Base-by-base conservation (phyloP, 495 filamentous ascomycete genomes). In the Viridothelium virens region DNA sequence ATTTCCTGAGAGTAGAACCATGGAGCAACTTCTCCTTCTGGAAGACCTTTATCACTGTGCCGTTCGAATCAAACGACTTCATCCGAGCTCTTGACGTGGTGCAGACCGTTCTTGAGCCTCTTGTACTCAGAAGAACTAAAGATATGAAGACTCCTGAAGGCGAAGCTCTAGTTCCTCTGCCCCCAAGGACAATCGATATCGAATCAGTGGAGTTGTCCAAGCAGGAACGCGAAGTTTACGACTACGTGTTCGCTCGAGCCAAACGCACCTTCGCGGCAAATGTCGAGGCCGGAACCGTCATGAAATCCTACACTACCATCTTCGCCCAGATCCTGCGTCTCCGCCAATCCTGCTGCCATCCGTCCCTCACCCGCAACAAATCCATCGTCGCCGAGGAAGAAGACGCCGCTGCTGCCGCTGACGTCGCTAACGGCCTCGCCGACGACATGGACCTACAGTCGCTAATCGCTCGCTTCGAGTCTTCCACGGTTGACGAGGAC, bases 21-120 rank as follows among this genome's bases (percentile, higher is more conserved):
- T 98, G 94, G 94, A 91, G 87, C 66, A 97, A 97, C 74, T 97
- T 97, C 74, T 94, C 91, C 3, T 98, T 95, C 78, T 98, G 94
- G 94, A 90, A 92, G 67, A 97, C 95, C 0, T 98, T 98, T 76
- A 98, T 98, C 69, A 98, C 95, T 0, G 86, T 93, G 14, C 94
- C 94, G 0, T 98, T 98, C 64, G 94, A 98, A 73, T 91, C 90
- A 0, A 95, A 94, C 69, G 89, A 98, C 69, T 96, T 91, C 68
- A 84, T 96, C 61, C 87, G 92, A 4, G 94, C 95, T 2, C 82
- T 98, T 7, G 94, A 97, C 73, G 95, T 98, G 3, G 95, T 98
- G 2, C 94, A 98, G 71, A 97, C 92, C 0, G 94, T 98, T 0
- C 78, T 98, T 31, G 95, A 98, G 71, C 94, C 94, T 9, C 80